Conservation (phyloP, 805 yeast genomes). For the Saccharomyces jurei region DNA sequence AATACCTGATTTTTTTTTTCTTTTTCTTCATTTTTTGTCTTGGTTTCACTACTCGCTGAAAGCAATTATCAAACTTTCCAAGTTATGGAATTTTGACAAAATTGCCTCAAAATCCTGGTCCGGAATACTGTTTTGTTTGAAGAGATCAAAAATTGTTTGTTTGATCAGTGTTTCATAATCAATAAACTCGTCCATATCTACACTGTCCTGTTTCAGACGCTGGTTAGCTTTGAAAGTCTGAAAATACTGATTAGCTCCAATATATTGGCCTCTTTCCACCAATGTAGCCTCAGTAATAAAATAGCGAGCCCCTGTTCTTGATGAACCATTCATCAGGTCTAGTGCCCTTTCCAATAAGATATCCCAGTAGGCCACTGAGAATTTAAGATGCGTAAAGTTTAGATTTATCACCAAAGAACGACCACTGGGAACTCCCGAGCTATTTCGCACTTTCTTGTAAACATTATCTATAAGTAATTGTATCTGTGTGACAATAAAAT, state of each 20-base stretch:
- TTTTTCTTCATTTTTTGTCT: not conserved
- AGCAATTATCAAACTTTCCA: not conserved
- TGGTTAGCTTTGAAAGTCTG: not conserved
- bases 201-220: not conserved
- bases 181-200: not conserved
- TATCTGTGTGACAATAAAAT: not conserved
- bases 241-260: conserved; percentile 1
- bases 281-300: conserved; percentile 5
- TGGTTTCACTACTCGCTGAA: not conserved
- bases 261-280: conserved; percentile 6
- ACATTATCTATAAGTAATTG: not conserved
- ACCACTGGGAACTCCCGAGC: not conserved
- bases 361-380: conserved; percentile 7
- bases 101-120: not conserved
- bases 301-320: not conserved
- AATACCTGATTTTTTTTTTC: not conserved
- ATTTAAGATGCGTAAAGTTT: conserved; percentile 2
- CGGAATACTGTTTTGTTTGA: not conserved
- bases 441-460: not conserved
- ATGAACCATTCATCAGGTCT: not conserved
- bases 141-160: not conserved
- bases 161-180: not conserved
- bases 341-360: not conserved
- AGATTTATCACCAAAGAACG: conserved; percentile 1
- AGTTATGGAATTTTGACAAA: not conserved